These are phyloP conservation scores for Papilionanthe hybrid DNA, from an alignment of 116 monocot genomes.

Conservation along the genomic window DNA sequence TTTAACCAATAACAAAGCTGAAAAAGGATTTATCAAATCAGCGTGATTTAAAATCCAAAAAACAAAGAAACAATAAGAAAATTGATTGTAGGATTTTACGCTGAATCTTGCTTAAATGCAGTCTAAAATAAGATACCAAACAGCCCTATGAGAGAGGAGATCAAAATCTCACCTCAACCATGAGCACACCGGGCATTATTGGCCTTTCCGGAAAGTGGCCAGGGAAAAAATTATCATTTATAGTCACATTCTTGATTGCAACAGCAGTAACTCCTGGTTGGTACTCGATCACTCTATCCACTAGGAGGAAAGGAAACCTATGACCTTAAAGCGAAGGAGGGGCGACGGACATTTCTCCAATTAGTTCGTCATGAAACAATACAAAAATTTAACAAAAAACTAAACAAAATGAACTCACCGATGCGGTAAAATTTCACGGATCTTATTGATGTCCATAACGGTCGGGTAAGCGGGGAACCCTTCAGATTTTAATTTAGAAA, in stretches of 20 bases:
- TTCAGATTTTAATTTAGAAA: conserved; percentile 5
- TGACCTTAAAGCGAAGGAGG: neutral
- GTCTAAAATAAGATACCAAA: too few species aligned
- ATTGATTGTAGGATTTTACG: too few species aligned
- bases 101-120: too few species aligned
- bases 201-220: conserved; percentile 95
- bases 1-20: too few species aligned
- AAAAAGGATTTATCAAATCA: too few species aligned
- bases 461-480: conserved; percentile 37
- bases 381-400: neutral
- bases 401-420: conserved; percentile 26
- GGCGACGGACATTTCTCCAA: neutral
- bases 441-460: conserved; percentile 65
- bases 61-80: too few species aligned
- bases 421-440: conserved; percentile 59
- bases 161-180: conserved; percentile 72
- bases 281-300: conserved; percentile 97
- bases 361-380: neutral
- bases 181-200: conserved; percentile 99
- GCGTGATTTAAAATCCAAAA: too few species aligned
- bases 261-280: conserved; percentile 73
- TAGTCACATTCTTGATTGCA: conserved; percentile 91
- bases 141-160: neutral
- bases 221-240: conserved; percentile 90
- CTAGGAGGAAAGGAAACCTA: conserved; percentile 90